phyloP scores from a whole-genome alignment of 2,329 filamentous ascomycete species.

The Periglandula ipomoeae region DNA sequence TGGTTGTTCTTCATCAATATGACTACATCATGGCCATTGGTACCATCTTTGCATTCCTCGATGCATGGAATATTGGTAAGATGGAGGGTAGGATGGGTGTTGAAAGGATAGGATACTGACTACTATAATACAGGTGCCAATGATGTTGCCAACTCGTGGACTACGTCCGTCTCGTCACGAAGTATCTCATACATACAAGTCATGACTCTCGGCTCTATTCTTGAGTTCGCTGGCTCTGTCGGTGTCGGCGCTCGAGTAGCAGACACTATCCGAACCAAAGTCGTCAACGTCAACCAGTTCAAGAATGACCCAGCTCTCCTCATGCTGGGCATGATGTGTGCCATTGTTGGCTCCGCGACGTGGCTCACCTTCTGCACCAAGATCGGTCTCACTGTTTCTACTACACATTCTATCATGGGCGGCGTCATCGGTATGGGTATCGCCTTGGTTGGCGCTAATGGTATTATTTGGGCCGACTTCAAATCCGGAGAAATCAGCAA shows the following conservation, averaged over 20 bases:
- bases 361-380: slow-evolving; percentile 75
- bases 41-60: too few relatives aligned
- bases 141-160: slow-evolving; percentile 80
- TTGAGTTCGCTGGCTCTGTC: slow-evolving; percentile 58
- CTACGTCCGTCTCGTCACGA: slow-evolving; percentile 68
- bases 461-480: slow-evolving; percentile 58
- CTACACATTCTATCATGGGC: slow-evolving; percentile 60
- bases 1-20: too few relatives aligned
- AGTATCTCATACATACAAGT: slow-evolving; percentile 63
- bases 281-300: slow-evolving; percentile 53
- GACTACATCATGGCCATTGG: too few relatives aligned
- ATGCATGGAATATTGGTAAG: too few relatives aligned
- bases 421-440: slow-evolving; percentile 59
- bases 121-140: too few relatives aligned
- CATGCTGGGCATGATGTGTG: slow-evolving; percentile 56
- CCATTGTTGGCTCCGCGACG: slow-evolving; percentile 51
- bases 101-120: too few relatives aligned
- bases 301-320: slow-evolving; percentile 52
- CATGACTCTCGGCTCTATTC: slow-evolving; percentile 54
- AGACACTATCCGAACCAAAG: slow-evolving; percentile 69
- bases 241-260: slow-evolving; percentile 59
- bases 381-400: slow-evolving; percentile 62
- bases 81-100: too few relatives aligned
- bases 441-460: slow-evolving; percentile 48
- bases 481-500: too few relatives aligned